A percentile compares a stretch with the other conserved stretches of the same genome.
phyloP scores from a whole-genome alignment of 345 rosid genomes.

The Eucalyptus tenuipes region DNA sequence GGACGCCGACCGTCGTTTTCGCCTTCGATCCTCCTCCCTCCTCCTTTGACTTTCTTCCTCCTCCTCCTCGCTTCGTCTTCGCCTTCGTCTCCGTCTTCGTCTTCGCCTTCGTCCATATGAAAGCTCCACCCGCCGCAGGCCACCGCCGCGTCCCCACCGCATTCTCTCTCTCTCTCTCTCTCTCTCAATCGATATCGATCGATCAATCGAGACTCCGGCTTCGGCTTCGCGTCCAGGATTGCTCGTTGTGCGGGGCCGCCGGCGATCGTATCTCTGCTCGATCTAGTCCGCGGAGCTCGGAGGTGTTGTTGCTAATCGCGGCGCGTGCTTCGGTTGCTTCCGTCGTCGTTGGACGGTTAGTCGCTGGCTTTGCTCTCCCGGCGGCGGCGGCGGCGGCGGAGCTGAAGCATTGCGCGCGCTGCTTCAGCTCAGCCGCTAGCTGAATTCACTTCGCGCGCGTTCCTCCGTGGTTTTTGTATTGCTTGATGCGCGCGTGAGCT shows the following conservation, averaged over 20 bases:
- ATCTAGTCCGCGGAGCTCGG: background rate
- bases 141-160: background rate
- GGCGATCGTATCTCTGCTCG: background rate
- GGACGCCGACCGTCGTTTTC: background rate
- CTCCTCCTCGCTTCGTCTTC: background rate
- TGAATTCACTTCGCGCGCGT: background rate
- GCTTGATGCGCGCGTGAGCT: background rate
- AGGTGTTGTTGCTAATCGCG: background rate
- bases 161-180: background rate
- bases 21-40: background rate
- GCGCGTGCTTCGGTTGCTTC: background rate
- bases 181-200: background rate
- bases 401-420: background rate
- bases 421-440: background rate
- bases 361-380: background rate
- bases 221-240: background rate
- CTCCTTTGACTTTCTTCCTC: background rate
- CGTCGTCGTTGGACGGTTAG: background rate
- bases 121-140: background rate
- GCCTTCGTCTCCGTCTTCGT: rapidly evolving
- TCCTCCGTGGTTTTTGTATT: background rate
- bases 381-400: background rate
- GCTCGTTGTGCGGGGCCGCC: background rate
- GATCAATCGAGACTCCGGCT: background rate
- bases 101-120: background rate